Conservation (phyloP, 371 early-diverging fungal genomes). For the Mucor plumbeus region DNA sequence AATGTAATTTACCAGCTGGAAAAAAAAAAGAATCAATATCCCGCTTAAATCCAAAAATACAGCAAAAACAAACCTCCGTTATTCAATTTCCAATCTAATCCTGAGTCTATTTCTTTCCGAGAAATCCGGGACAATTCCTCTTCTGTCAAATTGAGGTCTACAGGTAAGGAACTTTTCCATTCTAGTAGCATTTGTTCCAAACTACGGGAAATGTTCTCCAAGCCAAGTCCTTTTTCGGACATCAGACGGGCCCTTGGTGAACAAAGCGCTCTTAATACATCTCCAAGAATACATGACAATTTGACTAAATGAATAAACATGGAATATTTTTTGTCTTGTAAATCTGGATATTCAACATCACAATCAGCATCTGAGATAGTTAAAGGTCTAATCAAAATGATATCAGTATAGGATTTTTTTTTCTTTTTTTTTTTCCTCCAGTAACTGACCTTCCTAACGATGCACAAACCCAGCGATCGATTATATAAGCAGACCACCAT, state of each 20-base stretch:
- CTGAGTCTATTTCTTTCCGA: constrained; percentile 14
- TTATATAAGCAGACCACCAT: constrained; percentile 54
- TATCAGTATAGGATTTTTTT: too few species aligned
- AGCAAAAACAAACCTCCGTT: constrained; percentile 29
- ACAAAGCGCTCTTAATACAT: constrained; percentile 36
- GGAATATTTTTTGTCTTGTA: constrained; percentile 16
- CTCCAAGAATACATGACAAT: constrained; percentile 42
- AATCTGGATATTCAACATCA: constrained; percentile 40
- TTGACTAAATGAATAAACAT: constrained; percentile 33
- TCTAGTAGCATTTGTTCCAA: constrained; percentile 31
- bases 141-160: constrained; percentile 22
- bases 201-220: constrained; percentile 28
- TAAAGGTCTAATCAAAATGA: constrained; percentile 33
- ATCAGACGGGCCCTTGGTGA: constrained; percentile 39
- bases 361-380: constrained; percentile 51
- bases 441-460: constrained; percentile 46
- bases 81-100: constrained; percentile 33
- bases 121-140: constrained; percentile 27
- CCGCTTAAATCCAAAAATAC: too few species aligned
- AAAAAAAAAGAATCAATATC: background rate
- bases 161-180: constrained; percentile 38
- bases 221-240: constrained; percentile 27
- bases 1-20: constrained; percentile 35
- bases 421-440: too few species aligned
- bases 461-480: constrained; percentile 51